These are phyloP conservation scores for Bombardia bombarda DNA, from an alignment of 495 filamentous ascomycete species.

Conservation along the genomic window DNA sequence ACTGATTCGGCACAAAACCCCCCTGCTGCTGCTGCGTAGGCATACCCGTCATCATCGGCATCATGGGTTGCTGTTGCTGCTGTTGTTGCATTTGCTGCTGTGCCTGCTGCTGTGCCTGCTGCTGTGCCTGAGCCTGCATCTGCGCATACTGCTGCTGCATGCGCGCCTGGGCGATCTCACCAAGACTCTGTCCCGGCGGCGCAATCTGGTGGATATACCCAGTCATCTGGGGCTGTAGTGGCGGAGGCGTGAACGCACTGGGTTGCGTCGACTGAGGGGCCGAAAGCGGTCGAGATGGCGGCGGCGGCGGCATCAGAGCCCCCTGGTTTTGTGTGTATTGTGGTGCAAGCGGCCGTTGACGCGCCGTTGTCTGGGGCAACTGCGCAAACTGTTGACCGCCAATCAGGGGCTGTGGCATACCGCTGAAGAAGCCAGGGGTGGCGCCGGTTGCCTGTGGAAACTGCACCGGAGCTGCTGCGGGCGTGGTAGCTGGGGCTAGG, in stretches of 20 bases:
- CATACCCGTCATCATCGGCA: constrained; percentile 40
- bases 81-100: constrained; percentile 37
- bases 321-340: constrained; percentile 50
- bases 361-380: constrained; percentile 32
- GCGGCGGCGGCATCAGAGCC: constrained; percentile 66
- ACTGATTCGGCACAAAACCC: constrained; percentile 49
- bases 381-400: constrained; percentile 32
- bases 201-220: constrained; percentile 57
- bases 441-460: constrained; percentile 44
- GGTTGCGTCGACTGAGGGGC: constrained; percentile 80
- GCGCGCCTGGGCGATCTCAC: constrained; percentile 61
- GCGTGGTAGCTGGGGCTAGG: constrained; percentile 28
- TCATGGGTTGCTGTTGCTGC: constrained; percentile 12
- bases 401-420: constrained; percentile 25
- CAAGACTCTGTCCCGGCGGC: constrained; percentile 66
- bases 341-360: constrained; percentile 69
- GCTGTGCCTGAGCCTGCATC: constrained; percentile 22
- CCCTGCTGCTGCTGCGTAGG: constrained; percentile 38
- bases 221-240: constrained; percentile 80
- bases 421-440: constrained; percentile 41
- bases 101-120: constrained; percentile 34
- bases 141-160: constrained; percentile 47
- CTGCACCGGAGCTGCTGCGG: constrained; percentile 38
- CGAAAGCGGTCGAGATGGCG: constrained; percentile 75
- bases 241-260: constrained; percentile 62